These are phyloP conservation scores for Dothiorella sarmentorum DNA, from an alignment of 2,329 filamentous ascomycete genomes.

Conservation along the genomic window DNA sequence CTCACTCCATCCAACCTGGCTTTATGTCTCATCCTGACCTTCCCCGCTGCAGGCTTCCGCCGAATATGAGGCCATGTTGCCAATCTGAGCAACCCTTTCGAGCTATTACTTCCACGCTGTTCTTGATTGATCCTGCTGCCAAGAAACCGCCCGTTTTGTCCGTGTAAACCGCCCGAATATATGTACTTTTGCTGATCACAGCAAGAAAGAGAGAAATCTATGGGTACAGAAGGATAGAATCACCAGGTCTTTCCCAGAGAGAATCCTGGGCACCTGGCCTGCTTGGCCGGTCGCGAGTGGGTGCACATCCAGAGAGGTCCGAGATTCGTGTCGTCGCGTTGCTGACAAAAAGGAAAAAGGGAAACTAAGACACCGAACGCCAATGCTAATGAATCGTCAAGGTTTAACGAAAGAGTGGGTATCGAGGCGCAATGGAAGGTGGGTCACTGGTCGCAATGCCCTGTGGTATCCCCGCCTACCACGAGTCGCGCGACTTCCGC, in stretches of 20 bases:
- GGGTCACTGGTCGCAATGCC: slow-evolving; percentile 8
- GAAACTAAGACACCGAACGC: slow-evolving; percentile 12
- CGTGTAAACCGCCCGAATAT: neutral
- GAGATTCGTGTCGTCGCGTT: slow-evolving; percentile 9
- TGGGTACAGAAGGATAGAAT: slow-evolving; percentile 18
- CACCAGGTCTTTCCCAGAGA: slow-evolving; percentile 1
- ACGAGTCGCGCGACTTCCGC: slow-evolving; percentile 8
- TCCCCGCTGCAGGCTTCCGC: neutral
- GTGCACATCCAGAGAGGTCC: slow-evolving; percentile 4
- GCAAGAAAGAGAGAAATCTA: slow-evolving; percentile 14
- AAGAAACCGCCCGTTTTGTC: neutral
- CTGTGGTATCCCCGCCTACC: neutral
- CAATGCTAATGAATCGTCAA: slow-evolving; percentile 20
- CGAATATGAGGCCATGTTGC: neutral
- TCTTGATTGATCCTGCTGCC: neutral
- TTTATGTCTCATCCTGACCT: neutral
- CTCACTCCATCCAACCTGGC: neutral
- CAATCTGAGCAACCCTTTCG: neutral
- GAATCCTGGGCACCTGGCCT: neutral
- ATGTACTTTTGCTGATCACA: slow-evolving; percentile 13
- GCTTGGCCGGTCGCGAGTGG: no score
- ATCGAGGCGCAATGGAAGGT: slow-evolving; percentile 7
- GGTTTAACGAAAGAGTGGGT: slow-evolving; percentile 8
- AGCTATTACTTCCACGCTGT: neutral
- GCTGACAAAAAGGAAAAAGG: neutral